Evolutionary conservation across 257 asterid species (phyloP).

Genomic region (Nicotiana knightiana): DNA sequence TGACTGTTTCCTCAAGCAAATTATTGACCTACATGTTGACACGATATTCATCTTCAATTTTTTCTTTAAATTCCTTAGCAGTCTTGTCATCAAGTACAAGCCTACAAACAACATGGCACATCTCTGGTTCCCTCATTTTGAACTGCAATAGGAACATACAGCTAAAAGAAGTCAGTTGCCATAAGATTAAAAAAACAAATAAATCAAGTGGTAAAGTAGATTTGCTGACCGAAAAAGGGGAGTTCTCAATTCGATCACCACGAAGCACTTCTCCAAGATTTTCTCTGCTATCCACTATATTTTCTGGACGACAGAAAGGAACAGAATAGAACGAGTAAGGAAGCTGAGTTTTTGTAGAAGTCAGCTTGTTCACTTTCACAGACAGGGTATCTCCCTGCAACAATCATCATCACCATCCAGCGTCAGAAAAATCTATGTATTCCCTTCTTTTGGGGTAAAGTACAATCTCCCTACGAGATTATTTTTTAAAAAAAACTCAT

Average conservation of each 20-base stretch:
- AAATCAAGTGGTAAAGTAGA: neutral
- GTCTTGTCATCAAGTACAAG: conserved; percentile 44
- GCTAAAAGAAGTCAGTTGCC: conserved; percentile 12
- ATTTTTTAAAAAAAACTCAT: neutral
- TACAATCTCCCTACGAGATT: neutral
- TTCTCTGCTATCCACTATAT: conserved; percentile 63
- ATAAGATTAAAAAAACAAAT: neutral
- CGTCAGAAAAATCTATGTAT: neutral
- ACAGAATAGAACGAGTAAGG: conserved; percentile 67
- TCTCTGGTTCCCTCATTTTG: conserved; percentile 74
- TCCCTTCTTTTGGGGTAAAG: neutral
- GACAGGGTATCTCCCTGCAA: conserved; percentile 54
- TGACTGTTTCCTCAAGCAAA: neutral
- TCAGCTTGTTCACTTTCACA: conserved; percentile 74
- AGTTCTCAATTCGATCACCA: conserved; percentile 80
- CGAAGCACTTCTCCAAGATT: conserved; percentile 83
- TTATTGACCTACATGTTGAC: conserved; percentile 53
- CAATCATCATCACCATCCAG: neutral
- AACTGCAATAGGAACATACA: conserved; percentile 37
- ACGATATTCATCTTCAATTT: conserved; percentile 56
- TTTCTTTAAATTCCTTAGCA: conserved; percentile 57
- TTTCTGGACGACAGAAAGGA: conserved; percentile 51
- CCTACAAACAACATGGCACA: conserved; percentile 55
- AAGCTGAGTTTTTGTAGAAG: conserved; percentile 72
- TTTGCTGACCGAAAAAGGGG: conserved; percentile 49